Evolutionary conservation across 2,329 filamentous ascomycete species (phyloP), one percentile per base, ranked within the genome.

Genomic region (Aspergillus quadricinctus): DNA sequence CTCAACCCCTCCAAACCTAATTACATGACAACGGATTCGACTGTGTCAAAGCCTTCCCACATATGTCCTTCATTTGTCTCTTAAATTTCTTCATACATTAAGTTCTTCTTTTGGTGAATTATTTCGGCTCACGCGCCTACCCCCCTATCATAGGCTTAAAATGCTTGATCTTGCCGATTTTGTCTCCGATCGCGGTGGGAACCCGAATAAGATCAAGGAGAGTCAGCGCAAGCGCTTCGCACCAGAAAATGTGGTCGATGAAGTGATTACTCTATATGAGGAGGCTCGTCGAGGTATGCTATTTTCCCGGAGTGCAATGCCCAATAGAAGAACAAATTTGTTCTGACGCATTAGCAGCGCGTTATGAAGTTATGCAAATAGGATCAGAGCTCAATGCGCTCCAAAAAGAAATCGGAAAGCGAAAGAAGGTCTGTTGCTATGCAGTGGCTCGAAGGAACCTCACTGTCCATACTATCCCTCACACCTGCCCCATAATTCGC

Each of bases 121-220:
- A 3, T 3, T 37, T 37, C 31, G 17, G 17, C 14, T 8, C 17
- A 37, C 6, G 25, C 25, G 3, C 25, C 25, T 27, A 27, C 14
- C 31, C 31, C 17, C 31, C 6, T 37, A 35, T 37, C 3, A 17
- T 37, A 37, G 31, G 29, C 48, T 55, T 66, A 75, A 66, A 53
- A 91, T 91, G 88, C 81, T 91, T 64, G 89, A 92, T 78, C 81
- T 91, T 55, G 81, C 83, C 65, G 89, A 92, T 71, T 91, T 93
- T 72, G 88, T 93, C 69, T 77, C 83, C 72, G 91, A 97, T 76
- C 89, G 92, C 67, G 94, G 93, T 64, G 94, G 94, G 66, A 86
- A 97, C 77, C 90, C 92, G 17, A 88, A 96, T 71, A 88, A 87
- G 78, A 94, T 99, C 76, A 89, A 89, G 74, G 91, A 97, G 75